Evolutionary conservation across 345 rosid species (phyloP).

Genomic region (Dipteronia sinensis): DNA sequence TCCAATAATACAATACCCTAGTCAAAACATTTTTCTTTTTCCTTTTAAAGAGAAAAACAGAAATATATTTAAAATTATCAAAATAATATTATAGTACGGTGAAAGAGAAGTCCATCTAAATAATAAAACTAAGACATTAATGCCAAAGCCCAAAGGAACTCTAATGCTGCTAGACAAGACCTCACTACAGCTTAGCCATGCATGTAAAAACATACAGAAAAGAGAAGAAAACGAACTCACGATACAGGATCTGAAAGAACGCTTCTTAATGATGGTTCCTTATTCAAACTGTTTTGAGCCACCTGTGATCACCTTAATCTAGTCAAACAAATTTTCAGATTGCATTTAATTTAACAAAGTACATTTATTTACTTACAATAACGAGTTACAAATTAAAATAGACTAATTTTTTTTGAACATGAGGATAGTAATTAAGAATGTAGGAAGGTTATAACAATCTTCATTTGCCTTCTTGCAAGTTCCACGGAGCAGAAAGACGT

Average conservation of each 20-base stretch:
- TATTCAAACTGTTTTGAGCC: constrained; percentile 50
- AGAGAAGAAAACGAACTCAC: constrained; percentile 54
- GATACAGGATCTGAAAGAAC: constrained; percentile 94
- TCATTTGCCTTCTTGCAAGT: background rate
- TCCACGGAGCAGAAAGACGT: background rate
- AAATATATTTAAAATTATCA: background rate
- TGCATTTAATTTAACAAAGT: constrained; percentile 4
- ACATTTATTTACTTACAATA: background rate
- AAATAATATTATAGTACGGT: background rate
- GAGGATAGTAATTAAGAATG: background rate
- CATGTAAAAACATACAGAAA: constrained; percentile 11
- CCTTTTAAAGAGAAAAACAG: background rate
- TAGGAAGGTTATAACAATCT: background rate
- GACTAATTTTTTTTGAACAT: background rate
- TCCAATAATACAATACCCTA: too few species aligned
- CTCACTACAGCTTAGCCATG: constrained; percentile 6
- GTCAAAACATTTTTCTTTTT: too few species aligned
- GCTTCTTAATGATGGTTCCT: constrained; percentile 92
- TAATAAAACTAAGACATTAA: background rate
- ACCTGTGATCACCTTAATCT: constrained; percentile 49
- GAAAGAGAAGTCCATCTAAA: background rate
- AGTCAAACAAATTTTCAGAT: constrained; percentile 27
- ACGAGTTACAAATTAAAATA: background rate
- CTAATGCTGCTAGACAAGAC: background rate
- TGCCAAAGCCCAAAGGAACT: constrained; percentile 2